A percentile compares a stretch with the other conserved stretches of the same genome.
Conservation (phyloP, 345 rosid species). For the Eucalyptus brandiana region DNA sequence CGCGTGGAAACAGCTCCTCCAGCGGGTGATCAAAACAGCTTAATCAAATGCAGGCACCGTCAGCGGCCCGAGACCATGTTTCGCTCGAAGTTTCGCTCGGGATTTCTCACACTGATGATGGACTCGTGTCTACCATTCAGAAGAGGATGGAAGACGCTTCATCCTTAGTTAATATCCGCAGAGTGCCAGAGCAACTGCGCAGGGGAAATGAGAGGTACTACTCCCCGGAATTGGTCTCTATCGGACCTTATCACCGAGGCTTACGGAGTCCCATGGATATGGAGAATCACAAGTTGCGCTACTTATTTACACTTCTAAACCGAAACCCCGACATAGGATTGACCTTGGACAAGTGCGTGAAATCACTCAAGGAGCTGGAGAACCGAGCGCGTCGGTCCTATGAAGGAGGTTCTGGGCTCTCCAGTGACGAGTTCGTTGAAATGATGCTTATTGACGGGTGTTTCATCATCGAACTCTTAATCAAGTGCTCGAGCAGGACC, state of each 20-base stretch:
- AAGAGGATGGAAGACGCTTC: constrained; percentile 18
- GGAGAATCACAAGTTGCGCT: constrained; percentile 39
- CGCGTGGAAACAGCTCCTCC: background rate
- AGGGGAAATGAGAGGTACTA: background rate
- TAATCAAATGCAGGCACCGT: background rate
- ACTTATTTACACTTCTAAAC: constrained; percentile 22
- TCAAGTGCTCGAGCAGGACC: constrained; percentile 12
- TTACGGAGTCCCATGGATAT: background rate
- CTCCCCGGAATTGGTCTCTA: constrained; percentile 19
- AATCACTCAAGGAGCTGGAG: constrained; percentile 21
- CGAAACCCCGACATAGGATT: constrained; percentile 19
- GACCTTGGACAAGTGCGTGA: constrained; percentile 18
- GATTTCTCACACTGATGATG: background rate
- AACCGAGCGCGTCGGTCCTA: constrained; percentile 23
- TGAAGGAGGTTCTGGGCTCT: background rate
- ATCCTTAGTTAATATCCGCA: constrained; percentile 12
- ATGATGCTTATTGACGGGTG: constrained; percentile 37
- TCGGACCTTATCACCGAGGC: constrained; percentile 29
- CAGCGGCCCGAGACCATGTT: constrained; percentile 1
- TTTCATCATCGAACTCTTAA: constrained; percentile 36
- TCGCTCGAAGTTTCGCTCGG: constrained; percentile 17
- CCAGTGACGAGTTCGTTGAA: constrained; percentile 17
- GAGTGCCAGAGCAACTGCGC: background rate
- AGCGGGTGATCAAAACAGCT: background rate
- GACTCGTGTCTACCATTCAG: constrained; percentile 12